Evolutionary conservation across 2,329 filamentous ascomycete species (phyloP).

Genomic region (Neurospora sp.): DNA sequence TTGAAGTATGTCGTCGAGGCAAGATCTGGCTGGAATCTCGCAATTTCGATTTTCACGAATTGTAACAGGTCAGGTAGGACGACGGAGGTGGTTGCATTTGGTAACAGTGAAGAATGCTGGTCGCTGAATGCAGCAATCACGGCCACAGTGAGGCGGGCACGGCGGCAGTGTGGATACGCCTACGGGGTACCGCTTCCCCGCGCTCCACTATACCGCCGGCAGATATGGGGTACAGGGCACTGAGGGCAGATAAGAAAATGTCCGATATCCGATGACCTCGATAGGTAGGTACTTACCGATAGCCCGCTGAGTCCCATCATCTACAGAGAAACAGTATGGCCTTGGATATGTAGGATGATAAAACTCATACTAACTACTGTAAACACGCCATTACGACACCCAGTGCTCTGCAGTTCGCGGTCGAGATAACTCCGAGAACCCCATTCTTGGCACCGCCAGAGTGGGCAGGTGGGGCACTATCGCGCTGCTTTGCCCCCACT

Average conservation of each 20-base stretch:
- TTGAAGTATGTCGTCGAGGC: not conserved
- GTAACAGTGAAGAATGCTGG: not conserved
- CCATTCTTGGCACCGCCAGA: not conserved
- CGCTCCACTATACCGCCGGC: not conserved
- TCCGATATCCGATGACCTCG: not conserved
- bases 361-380: not conserved
- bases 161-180: not conserved
- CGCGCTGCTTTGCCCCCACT: not conserved
- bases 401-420: not conserved
- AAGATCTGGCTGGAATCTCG: not conserved
- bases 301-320: not conserved
- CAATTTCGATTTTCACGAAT: not conserved
- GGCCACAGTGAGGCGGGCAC: not conserved
- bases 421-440: not conserved
- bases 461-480: not conserved
- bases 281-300: not conserved
- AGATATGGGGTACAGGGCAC: not conserved
- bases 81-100: not conserved
- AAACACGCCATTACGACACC: not conserved
- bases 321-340: not conserved
- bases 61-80: not conserved
- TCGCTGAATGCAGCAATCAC: not conserved
- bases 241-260: not conserved
- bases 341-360: not conserved
- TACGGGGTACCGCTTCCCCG: not conserved